Evolutionary conservation across 2,329 filamentous ascomycete genomes (phyloP).

Genomic region (Aspergillus pseudoglaucus): DNA sequence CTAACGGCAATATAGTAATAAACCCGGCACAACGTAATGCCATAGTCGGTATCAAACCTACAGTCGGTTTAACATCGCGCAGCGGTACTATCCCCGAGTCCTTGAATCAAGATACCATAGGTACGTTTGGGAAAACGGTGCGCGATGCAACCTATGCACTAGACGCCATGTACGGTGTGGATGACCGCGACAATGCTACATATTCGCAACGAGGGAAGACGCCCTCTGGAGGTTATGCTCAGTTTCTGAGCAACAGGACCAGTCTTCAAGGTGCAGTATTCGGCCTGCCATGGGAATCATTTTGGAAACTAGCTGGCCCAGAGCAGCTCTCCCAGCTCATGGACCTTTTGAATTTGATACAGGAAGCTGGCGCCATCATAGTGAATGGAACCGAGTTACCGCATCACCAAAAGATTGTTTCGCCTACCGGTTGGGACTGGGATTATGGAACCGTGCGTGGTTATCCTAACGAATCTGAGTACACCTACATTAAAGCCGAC

Average conservation of each 20-base stretch:
- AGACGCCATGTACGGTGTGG: conserved; percentile 61
- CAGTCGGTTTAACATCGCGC: conserved; percentile 64
- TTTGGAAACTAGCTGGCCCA: conserved; percentile 58
- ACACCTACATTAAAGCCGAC: conserved; percentile 63
- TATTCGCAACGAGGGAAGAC: conserved; percentile 50
- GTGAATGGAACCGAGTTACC: conserved; percentile 65
- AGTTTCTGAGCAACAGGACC: conserved; percentile 49
- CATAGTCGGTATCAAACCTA: conserved; percentile 69
- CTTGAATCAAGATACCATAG: conserved; percentile 63
- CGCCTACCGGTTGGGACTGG: conserved; percentile 67
- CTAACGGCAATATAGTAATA: conserved; percentile 46
- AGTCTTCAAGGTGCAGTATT: conserved; percentile 58
- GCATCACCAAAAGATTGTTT: conserved; percentile 55
- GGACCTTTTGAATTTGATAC: conserved; percentile 48
- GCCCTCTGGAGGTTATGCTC: conserved; percentile 51
- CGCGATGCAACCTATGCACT: conserved; percentile 61
- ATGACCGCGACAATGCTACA: conserved; percentile 61
- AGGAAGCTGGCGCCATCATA: conserved; percentile 58
- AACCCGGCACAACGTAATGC: conserved; percentile 64
- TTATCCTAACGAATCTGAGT: conserved; percentile 66
- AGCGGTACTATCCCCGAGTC: conserved; percentile 59
- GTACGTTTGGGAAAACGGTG: conserved; percentile 61
- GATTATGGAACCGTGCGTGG: conserved; percentile 59
- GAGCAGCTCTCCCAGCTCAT: conserved; percentile 52
- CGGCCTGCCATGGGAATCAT: conserved; percentile 64